Evolutionary conservation across 2,329 filamentous ascomycete species (phyloP), one percentile per base, ranked within the genome.

Genomic region (Exophiala viscosa): DNA sequence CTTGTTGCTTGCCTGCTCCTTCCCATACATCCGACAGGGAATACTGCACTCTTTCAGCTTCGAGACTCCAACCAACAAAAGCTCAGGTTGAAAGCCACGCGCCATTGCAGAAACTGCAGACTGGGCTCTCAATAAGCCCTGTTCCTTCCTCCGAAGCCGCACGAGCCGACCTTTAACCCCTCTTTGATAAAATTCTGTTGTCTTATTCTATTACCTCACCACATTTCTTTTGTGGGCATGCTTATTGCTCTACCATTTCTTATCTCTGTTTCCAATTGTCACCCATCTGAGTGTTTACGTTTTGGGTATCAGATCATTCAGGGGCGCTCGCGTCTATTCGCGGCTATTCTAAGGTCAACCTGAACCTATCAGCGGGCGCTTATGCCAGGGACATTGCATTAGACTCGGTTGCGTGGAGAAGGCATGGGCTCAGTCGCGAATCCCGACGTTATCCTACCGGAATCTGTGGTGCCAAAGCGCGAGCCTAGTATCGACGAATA

Each of bases 351-450:
- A 52, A 58, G 47, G 43, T 35, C 33, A 23, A 28, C 48, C 34
- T 48, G 20, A 35, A 46, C 18, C 48, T 51, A 17, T 48, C 45
- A 52, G 46, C 46, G 45, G 23, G 54, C 55, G 60, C 60, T 61
- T 63, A 63, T 63, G 58, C 54, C 58, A 61, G 57, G 58, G 45
- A 60, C 55, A 43, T 57, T 53, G 58, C 54, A 60, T 60, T 61
- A 63, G 58, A 49, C 59, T 56, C 54, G 48, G 51, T 51, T 31
- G 48, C 54, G 48, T 57, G 46, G 55, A 58, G 49, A 42, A 55
- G 52, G 51, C 65, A 75, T 75, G 71, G 71, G 74, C 67, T 73
- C 73, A 59, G 68, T 73, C 67, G 66, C 72, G 59, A 63, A 67
- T 61, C 62, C 66, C 60, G 64, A 69, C 59, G 65, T 67, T 54